Evolutionary conservation across 768 basidiomycete genomes (phyloP).

Genomic region (Solioccasus polychromus): DNA sequence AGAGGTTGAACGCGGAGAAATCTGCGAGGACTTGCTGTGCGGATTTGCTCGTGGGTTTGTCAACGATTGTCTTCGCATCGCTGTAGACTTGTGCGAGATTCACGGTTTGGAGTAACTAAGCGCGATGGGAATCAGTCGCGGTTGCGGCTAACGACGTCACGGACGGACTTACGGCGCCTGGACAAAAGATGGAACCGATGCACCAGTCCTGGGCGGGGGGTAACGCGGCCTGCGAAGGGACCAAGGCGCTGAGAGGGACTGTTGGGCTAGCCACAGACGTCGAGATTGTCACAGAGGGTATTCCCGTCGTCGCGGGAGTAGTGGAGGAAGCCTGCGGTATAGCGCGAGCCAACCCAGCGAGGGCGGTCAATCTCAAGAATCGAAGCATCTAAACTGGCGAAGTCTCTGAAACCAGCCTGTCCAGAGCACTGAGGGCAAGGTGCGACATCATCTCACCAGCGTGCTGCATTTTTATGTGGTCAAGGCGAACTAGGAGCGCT

Average conservation of each 20-base stretch:
- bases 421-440: not conserved
- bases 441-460: not conserved
- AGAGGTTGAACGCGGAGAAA: constrained; percentile 44
- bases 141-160: no score
- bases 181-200: constrained; percentile 73
- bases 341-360: constrained; percentile 19
- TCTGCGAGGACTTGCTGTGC: constrained; percentile 66
- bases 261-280: constrained; percentile 69
- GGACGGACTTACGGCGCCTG: constrained; percentile 57
- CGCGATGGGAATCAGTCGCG: no score
- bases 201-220: constrained; percentile 80
- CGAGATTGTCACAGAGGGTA: constrained; percentile 42
- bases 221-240: constrained; percentile 63
- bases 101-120: constrained; percentile 78
- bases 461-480: not conserved
- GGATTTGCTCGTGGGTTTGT: constrained; percentile 76
- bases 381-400: constrained; percentile 32
- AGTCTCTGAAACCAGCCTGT: not conserved
- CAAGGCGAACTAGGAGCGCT: no score
- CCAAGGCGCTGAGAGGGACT: constrained; percentile 43
- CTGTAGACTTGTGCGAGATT: constrained; percentile 71
- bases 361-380: constrained; percentile 4
- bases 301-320: constrained; percentile 15
- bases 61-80: constrained; percentile 88
- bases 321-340: constrained; percentile 9